Evolutionary conservation across 2,329 filamentous ascomycete genomes (phyloP), one percentile per base, ranked within the genome.

Genomic region (Septoria linicola): DNA sequence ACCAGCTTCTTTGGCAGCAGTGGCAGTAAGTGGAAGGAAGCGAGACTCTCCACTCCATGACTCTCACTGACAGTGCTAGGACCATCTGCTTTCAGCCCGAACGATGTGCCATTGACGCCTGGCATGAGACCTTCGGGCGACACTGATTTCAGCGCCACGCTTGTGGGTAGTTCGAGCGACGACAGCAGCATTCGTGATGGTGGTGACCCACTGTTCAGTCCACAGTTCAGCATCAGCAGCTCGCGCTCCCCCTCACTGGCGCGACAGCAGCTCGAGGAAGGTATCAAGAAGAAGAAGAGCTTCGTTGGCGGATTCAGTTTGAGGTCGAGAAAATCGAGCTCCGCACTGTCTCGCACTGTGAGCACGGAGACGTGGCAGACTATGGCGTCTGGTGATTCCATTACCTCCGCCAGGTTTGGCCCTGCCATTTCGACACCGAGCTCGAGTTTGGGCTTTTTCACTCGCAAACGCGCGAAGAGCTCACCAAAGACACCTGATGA

Each of bases 201-300:
- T 16, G 14, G 25, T 30, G 35, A 20, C 14, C 23, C 44, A 31
- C 17, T 35, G 14, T 27, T 21, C 23, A 47, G 34, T n/a, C 17
- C 23, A 17, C 44, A 40, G 25, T 21, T 40, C 8, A 47, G 44
- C 35, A 39, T 31, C 19, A 30, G 31, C 25, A 37, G 17, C 36
- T 5, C 34, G 23, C 19, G 17, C 16, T 40, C 44, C 8, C 35
- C 35, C 19, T 47, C 35, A 11, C 31, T 21, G 25, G 44, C 35
- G 14, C 44, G 20, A 25, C 44, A 35, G 34, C 44, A 40, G 44
- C 14, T 17, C 6, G 7, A 2, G 14, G 17, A 25, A 16, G 42
- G 21, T n/a, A 11, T 47, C 14, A 47, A 39, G 11, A 39, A 47
- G 44, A 47, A 46, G 20, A 46, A 47, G 44, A 40, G 44, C 10